phyloP scores from a whole-genome alignment of 2,329 filamentous ascomycete species.

The Botrytis squamosa region DNA sequence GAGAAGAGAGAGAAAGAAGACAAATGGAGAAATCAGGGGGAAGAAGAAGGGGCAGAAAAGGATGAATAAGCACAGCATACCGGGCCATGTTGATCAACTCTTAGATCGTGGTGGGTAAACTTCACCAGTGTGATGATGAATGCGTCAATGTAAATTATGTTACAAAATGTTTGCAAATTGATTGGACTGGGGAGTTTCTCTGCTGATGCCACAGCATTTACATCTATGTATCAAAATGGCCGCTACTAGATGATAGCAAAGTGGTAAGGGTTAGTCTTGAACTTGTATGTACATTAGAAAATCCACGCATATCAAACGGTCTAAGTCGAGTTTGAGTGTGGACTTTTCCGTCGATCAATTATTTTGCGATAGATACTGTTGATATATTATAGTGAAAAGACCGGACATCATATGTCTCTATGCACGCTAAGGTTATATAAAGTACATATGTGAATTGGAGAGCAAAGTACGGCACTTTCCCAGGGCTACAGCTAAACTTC shows the following conservation, averaged over 20 bases:
- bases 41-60: neutral
- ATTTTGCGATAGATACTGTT: neutral
- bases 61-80: neutral
- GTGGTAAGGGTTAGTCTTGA: neutral
- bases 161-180: neutral
- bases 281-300: neutral
- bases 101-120: neutral
- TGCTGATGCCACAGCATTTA: neutral
- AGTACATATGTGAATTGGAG: neutral
- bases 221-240: neutral
- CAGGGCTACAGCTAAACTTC: neutral
- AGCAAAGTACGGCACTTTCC: neutral
- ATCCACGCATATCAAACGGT: neutral
- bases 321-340: neutral
- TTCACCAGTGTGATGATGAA: neutral
- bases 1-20: slow-evolving; percentile 10
- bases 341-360: neutral
- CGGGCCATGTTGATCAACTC: neutral
- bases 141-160: slow-evolving; percentile 12
- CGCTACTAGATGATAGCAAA: neutral
- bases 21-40: neutral
- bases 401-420: neutral
- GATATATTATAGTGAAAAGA: neutral
- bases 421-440: neutral
- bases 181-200: neutral